A percentile compares a stretch with the other conserved stretches of the same genome.
Conservation (phyloP, 1,284 basidiomycete species). For the Rhizopogon hawkerae region DNA sequence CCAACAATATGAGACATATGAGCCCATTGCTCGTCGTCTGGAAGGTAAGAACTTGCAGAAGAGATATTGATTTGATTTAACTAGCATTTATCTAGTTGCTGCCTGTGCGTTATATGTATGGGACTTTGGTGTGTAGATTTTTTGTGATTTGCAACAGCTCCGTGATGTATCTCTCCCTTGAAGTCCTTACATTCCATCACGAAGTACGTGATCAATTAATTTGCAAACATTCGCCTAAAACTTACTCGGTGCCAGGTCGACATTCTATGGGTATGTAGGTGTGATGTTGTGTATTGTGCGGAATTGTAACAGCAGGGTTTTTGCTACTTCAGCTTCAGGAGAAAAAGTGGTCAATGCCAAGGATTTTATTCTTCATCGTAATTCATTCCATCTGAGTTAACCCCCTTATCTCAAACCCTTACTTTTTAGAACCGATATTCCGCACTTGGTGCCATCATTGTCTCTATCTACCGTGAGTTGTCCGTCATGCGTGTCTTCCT, state of each 20-base stretch:
- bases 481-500: neutral
- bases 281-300: neutral
- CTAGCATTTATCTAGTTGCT: neutral
- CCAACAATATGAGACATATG: neutral
- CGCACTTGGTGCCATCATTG: neutral
- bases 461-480: neutral
- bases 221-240: neutral
- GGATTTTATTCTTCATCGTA: neutral
- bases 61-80: neutral
- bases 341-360: neutral
- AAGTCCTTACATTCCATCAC: neutral
- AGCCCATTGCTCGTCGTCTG: neutral
- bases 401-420: too few species aligned
- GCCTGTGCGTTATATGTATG: neutral
- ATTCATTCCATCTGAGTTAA: neutral
- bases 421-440: neutral
- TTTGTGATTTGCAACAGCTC: neutral
- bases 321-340: neutral
- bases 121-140: neutral
- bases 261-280: neutral
- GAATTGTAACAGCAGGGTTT: neutral
- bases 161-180: neutral
- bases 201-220: neutral
- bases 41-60: neutral
- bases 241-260: neutral